Evolutionary conservation across 805 yeast genomes (phyloP).

Genomic region (Wickerhamiella lipophila): DNA sequence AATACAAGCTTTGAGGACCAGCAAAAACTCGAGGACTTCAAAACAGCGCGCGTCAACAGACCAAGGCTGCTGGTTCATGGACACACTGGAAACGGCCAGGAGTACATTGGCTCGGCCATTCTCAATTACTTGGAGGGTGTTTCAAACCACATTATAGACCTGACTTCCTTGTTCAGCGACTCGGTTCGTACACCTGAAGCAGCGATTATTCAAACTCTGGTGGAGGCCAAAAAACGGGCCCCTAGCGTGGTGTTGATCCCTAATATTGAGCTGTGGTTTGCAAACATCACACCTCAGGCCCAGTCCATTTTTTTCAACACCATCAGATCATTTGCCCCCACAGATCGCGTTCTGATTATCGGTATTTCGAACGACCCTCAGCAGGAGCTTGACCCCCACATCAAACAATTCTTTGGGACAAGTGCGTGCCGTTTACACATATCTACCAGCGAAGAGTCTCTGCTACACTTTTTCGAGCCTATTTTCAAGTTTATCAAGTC

Average conservation of each 20-base stretch:
- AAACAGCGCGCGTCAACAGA: constrained; percentile 56
- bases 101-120: constrained; percentile 69
- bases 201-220: constrained; percentile 64
- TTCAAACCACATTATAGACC: constrained; percentile 74
- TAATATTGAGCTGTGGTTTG: constrained; percentile 63
- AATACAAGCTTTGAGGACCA: constrained; percentile 45
- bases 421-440: constrained; percentile 38
- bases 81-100: constrained; percentile 70
- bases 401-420: constrained; percentile 47
- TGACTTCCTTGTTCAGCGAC: constrained; percentile 65
- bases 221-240: constrained; percentile 79
- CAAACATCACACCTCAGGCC: constrained; percentile 54
- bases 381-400: constrained; percentile 34
- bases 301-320: constrained; percentile 59
- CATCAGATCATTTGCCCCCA: constrained; percentile 52
- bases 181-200: constrained; percentile 73
- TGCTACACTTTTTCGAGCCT: constrained; percentile 43
- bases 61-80: constrained; percentile 75
- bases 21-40: constrained; percentile 43
- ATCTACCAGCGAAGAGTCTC: constrained; percentile 28
- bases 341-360: constrained; percentile 60
- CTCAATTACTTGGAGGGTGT: constrained; percentile 76
- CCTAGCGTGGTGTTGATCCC: constrained; percentile 82
- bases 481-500: constrained; percentile 44
- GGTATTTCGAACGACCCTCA: constrained; percentile 50